These are phyloP conservation scores for Cicer chorassanicum DNA, from an alignment of 306 rosid species.

Conservation along the genomic window DNA sequence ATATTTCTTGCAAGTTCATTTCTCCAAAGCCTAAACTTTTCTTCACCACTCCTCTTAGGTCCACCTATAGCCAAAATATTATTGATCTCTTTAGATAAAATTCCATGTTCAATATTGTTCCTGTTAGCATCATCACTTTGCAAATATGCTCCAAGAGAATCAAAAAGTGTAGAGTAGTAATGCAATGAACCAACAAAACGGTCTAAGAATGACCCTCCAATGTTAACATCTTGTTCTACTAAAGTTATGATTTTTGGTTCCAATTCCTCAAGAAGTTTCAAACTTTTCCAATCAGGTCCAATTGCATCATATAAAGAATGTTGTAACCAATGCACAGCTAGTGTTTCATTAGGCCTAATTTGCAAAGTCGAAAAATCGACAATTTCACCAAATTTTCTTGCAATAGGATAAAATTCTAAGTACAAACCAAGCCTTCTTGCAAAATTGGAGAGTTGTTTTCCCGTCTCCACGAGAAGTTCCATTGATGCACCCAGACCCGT, in stretches of 20 bases:
- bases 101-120: constrained; percentile 63
- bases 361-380: constrained; percentile 60
- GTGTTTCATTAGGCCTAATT: constrained; percentile 55
- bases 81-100: constrained; percentile 66
- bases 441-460: constrained; percentile 65
- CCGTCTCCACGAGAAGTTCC: constrained; percentile 71
- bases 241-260: constrained; percentile 75
- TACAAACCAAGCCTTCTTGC: constrained; percentile 71
- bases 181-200: constrained; percentile 86
- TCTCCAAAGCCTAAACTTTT: constrained; percentile 77
- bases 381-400: constrained; percentile 56
- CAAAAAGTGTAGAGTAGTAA: constrained; percentile 84
- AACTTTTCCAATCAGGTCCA: constrained; percentile 77
- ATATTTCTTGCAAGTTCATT: constrained; percentile 61
- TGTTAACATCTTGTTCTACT: constrained; percentile 77
- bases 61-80: constrained; percentile 89
- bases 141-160: constrained; percentile 71
- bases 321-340: constrained; percentile 83
- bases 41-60: constrained; percentile 79
- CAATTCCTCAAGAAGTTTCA: constrained; percentile 59
- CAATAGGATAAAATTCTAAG: constrained; percentile 68
- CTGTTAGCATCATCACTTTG: constrained; percentile 60
- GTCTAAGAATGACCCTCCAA: constrained; percentile 77
- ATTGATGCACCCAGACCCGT: constrained; percentile 73
- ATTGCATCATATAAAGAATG: constrained; percentile 75